Base-by-base conservation (phyloP, 1,284 basidiomycete genomes). In the Flammula alnicola region DNA sequence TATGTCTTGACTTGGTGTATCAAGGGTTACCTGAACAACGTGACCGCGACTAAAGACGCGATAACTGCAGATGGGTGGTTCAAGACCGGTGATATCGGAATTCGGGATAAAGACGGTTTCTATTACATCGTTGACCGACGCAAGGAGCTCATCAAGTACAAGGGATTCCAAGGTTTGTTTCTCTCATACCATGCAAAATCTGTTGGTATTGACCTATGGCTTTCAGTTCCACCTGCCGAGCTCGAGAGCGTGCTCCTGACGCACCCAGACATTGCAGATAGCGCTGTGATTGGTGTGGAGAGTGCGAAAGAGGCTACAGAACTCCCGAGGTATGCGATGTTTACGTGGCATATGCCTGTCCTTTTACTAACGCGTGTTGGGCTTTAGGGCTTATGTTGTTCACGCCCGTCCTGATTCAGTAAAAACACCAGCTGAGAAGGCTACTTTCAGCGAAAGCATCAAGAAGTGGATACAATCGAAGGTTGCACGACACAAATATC, bases 81-180 rank as follows among this genome's bases (percentile, higher is more conserved):
- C 75, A 91, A 88, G 74, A 94, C 90, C 0, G 91, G 91, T 1
- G 91, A 94, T 65, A 79, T 93, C 37, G 84, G 78, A 0, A 67
- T 78, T 9, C 66, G 78, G 7, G 86, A 90, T 56, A 56, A 66
- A 2, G 81, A 91, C 1, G 91, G 89, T 0, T 84, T 71, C 55
- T 84, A 78, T 56, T 77, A 71, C 39, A 82, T 89, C 43, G 80
- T 89, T 1, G 87, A 90, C 60, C 67, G 88, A 35, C 77, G 82
- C 56, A 93, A 93, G 60, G 91, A 93, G 63, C 69, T 93, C 26
- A 90, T 94, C 72, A 93, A 93, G 66, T 93, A 93, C 68, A 88
- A 88, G 73, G 85, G 82, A 12, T 83, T 81, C 71, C 83, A 85
- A 78, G 81, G 81, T 75, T 55, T 35, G 68, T 58, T 36, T 17